These are phyloP conservation scores for Sporothrix mexicana DNA, from an alignment of 2,329 filamentous ascomycete genomes.

Conservation along the genomic window DNA sequence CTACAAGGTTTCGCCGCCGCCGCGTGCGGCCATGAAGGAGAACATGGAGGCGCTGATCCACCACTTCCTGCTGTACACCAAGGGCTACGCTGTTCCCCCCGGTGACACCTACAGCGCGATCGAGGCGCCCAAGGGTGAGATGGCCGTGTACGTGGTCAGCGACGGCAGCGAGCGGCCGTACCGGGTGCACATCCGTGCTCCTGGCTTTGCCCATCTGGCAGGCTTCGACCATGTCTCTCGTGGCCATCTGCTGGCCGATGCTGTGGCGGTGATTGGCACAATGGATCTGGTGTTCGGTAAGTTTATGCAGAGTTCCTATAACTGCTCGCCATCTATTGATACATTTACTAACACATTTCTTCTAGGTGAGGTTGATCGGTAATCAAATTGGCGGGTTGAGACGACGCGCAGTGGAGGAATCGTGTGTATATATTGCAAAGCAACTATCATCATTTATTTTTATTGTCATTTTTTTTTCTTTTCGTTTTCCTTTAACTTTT, in stretches of 20 bases:
- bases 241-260: slow-evolving; percentile 93
- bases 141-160: slow-evolving; percentile 96
- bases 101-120: slow-evolving; percentile 98
- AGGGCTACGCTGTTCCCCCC: slow-evolving; percentile 95
- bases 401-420: slow-evolving; percentile 14
- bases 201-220: slow-evolving; percentile 91
- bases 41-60: slow-evolving; percentile 99
- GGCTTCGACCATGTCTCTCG: slow-evolving; percentile 93
- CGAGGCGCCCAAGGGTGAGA: slow-evolving; percentile 99
- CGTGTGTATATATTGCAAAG: slow-evolving; percentile 33
- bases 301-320: slow-evolving; percentile 40
- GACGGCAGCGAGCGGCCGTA: slow-evolving; percentile 97
- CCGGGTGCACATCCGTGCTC: slow-evolving; percentile 95
- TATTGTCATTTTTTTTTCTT: background rate
- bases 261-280: slow-evolving; percentile 90
- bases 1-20: slow-evolving; percentile 96
- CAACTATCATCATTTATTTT: slow-evolving; percentile 25
- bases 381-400: slow-evolving; percentile 42
- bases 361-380: slow-evolving; percentile 67
- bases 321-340: too few relatives aligned
- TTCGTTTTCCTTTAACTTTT: background rate
- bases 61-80: slow-evolving; percentile 98
- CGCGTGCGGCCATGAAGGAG: slow-evolving; percentile 99
- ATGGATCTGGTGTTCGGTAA: slow-evolving; percentile 90
- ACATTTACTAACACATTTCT: slow-evolving; percentile 44